Evolutionary conservation across 73 alveolate species (phyloP).

Genomic region (Paraurostyla sp.): DNA sequence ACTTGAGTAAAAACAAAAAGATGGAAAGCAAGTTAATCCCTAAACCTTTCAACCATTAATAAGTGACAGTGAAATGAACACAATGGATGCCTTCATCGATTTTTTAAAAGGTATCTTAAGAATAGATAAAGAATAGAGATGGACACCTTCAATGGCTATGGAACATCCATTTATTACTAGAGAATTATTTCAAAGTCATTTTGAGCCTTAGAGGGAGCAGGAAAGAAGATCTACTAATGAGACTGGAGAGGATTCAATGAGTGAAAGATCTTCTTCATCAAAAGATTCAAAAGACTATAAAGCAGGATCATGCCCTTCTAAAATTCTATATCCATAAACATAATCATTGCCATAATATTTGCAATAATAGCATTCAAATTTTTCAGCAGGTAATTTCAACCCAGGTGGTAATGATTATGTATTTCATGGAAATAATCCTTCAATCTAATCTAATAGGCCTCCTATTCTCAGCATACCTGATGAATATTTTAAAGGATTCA

Average conservation of each 20-base stretch:
- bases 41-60: background rate
- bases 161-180: slow-evolving; percentile 78
- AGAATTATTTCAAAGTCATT: slow-evolving; percentile 43
- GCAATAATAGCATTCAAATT: background rate
- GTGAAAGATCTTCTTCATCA: slow-evolving; percentile 61
- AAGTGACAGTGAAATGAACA: slow-evolving; percentile 4
- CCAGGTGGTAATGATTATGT: slow-evolving; percentile 2
- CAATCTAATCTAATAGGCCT: slow-evolving; percentile 50
- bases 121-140: slow-evolving; percentile 76
- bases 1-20: background rate
- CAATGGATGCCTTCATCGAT: slow-evolving; percentile 63
- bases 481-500: slow-evolving; percentile 68
- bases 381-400: background rate
- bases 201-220: slow-evolving; percentile 55
- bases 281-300: slow-evolving; percentile 51
- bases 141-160: slow-evolving; percentile 82
- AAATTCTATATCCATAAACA: slow-evolving; percentile 49
- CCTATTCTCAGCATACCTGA: slow-evolving; percentile 59
- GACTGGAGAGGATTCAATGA: slow-evolving; percentile 57
- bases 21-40: background rate
- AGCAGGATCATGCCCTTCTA: slow-evolving; percentile 68
- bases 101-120: slow-evolving; percentile 72
- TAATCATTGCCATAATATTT: slow-evolving; percentile 12
- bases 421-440: background rate
- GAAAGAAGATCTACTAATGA: slow-evolving; percentile 42